These are phyloP conservation scores for Tarenaya hassleriana DNA, from an alignment of 345 rosid genomes.

Conservation along the genomic window DNA sequence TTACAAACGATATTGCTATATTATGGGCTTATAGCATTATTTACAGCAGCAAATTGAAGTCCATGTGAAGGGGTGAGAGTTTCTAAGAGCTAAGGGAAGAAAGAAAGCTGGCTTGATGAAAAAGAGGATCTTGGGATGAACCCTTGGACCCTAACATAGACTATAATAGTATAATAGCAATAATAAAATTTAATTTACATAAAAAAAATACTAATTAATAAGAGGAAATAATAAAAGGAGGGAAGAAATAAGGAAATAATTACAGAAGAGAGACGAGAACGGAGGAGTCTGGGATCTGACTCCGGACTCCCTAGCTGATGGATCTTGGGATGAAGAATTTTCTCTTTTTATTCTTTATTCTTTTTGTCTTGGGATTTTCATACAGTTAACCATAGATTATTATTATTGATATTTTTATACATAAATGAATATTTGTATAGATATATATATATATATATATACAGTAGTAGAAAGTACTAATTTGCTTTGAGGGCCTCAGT, in stretches of 20 bases:
- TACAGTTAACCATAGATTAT: conserved; percentile 24
- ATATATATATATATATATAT: no score
- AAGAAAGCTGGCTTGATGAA: conserved; percentile 7
- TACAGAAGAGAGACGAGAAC: conserved; percentile 32
- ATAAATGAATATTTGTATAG: no score
- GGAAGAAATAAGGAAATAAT: conserved; percentile 27
- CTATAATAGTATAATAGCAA: conserved; percentile 15
- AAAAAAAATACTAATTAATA: neutral
- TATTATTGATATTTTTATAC: conserved; percentile 20
- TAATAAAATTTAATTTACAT: conserved; percentile 17
- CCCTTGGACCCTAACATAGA: conserved; percentile 30
- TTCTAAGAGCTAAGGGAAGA: conserved; percentile 13
- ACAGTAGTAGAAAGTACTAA: no score
- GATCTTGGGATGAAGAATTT: conserved; percentile 58
- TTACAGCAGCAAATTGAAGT: conserved; percentile 21
- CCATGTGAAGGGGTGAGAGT: conserved; percentile 31
- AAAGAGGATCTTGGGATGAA: conserved; percentile 38
- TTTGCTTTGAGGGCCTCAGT: no score
- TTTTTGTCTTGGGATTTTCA: conserved; percentile 50
- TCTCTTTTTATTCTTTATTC: conserved; percentile 41
- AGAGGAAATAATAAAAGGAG: neutral
- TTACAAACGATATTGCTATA: conserved; percentile 17
- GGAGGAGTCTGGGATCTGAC: conserved; percentile 35
- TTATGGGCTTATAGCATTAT: conserved; percentile 14
- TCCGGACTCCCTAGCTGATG: conserved; percentile 37